Base-by-base conservation (phyloP, 192 early-diverging fungal species). In the Mortierella hygrophila region DNA sequence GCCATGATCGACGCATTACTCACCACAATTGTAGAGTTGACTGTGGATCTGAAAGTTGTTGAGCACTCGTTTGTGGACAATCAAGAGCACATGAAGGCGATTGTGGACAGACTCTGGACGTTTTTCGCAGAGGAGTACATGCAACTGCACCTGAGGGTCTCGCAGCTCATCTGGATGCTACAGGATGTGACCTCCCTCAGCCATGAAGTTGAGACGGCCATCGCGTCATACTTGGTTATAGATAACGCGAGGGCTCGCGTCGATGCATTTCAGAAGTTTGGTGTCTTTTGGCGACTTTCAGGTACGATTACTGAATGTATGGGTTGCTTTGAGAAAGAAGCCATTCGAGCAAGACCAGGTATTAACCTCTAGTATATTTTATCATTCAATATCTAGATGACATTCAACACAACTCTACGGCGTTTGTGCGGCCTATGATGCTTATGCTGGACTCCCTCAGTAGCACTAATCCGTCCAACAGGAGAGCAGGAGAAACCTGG, bases 401-500 rank as follows among this genome's bases (percentile, higher is more conserved):
- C 52, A 89, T 83, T 9, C 68, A 82, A 21, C 74, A 89, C 44
- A 70, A 81, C 20, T 80, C 84, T 3, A 75, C 91, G 44, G 87
- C 90, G 1, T 97, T 97, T 83, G 89, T 94, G 2, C 87, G 96
- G 70, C 93, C 95, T 6, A 91, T 97, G 89, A 94, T 97, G 77
- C 76, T 98, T 11, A 92, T 96, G 68, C 82, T 98, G 11, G 97
- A 98, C 76, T 88, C 92, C 54, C 86, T 96, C 49, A 79, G 89
- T 40, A 92, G 92, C 41, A 81, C 89, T 37, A 90, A 89, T 65
- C 90, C 92, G 0, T 81, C 90, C 0, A 87, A 93, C 72, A 88
- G 90, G 44, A 88, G 93, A 40, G 91, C 90, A 20, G 94, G 93
- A 38, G 94, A 96, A 69, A 91, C 89, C 8, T 96, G 94, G 94